These are phyloP conservation scores for Tetraselmis chui DNA, from an alignment of 139 green algal species.

Conservation along the genomic window DNA sequence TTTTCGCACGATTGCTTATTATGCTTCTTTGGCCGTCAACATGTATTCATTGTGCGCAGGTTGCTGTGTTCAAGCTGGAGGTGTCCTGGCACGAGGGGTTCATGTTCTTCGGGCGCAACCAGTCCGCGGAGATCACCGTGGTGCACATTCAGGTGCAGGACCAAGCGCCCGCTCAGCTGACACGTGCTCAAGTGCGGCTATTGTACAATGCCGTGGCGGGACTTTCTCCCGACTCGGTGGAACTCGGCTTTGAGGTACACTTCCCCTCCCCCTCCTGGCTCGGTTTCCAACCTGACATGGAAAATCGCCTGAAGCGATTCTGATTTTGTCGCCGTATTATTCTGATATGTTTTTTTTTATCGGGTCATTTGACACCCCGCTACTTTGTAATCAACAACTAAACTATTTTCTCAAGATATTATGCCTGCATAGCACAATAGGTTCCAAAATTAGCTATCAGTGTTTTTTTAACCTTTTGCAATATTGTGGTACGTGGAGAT, in stretches of 20 bases:
- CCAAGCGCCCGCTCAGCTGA: conserved; percentile 4
- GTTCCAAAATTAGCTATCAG: no score
- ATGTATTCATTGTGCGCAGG: not conserved
- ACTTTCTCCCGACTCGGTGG: not conserved
- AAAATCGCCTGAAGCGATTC: no score
- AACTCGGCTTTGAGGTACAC: not conserved
- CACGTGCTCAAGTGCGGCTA: not conserved
- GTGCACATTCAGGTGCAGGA: conserved; percentile 6
- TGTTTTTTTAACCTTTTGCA: no score
- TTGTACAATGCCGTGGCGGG: not conserved
- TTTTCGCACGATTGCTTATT: no score
- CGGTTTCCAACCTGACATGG: no score
- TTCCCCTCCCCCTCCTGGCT: not conserved
- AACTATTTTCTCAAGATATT: no score
- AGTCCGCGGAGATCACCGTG: not conserved
- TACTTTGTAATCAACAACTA: no score
- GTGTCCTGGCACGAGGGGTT: conserved; percentile 1
- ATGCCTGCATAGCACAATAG: no score
- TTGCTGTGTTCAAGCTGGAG: conserved; percentile 7
- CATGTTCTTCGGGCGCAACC: not conserved
- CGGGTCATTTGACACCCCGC: no score
- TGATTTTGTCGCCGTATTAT: no score
- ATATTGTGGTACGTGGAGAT: no score
- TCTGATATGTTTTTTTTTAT: no score
- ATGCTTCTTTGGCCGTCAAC: not conserved